These are phyloP conservation scores for Crithidia brevicula DNA, from an alignment of 208 protist genomes.

Conservation along the genomic window DNA sequence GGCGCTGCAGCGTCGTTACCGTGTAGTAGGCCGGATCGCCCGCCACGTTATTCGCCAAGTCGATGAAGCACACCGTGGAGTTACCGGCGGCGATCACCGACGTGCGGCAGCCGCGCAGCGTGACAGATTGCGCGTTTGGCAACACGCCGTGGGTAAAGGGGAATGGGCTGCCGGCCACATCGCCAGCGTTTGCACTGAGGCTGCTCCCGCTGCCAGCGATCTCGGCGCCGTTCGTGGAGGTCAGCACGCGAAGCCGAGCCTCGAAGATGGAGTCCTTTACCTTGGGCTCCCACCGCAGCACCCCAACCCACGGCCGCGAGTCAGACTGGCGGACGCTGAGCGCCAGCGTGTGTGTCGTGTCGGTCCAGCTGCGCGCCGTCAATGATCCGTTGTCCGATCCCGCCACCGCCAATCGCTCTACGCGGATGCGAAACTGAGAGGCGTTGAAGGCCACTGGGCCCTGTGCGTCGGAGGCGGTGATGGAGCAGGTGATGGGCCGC, in stretches of 20 bases:
- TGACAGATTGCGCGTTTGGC: conserved; percentile 43
- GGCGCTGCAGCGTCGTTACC: conserved; percentile 31
- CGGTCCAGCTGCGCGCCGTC: conserved; percentile 3
- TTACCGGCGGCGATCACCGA: conserved; percentile 38
- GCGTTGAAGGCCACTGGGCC: conserved; percentile 42
- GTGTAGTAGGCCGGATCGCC: conserved; percentile 49
- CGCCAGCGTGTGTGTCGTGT: conserved; percentile 3
- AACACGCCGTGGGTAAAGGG: conserved; percentile 39
- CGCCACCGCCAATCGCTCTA: conserved; percentile 28
- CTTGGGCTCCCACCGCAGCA: conserved; percentile 35
- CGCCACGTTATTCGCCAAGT: conserved; percentile 45
- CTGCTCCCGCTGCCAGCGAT: conserved; percentile 1
- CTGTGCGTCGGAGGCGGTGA: conserved; percentile 32
- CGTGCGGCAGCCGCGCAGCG: conserved; percentile 42
- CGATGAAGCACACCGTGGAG: conserved; percentile 49
- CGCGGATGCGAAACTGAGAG: conserved; percentile 36
- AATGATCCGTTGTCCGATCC: conserved; percentile 3
- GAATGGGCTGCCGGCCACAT: conserved; percentile 52
- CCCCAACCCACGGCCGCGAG: conserved; percentile 23
- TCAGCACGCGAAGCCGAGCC: conserved; percentile 15
- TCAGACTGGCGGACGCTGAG: conserved; percentile 6
- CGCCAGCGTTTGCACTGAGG: conserved; percentile 11
- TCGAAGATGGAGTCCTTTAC: conserved; percentile 30
- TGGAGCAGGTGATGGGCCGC: conserved; percentile 36
- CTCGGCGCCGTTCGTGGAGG: conserved; percentile 16